Percentiles rank a stretch among this genome's conserved stretches.
phyloP scores from a whole-genome alignment of 805 yeast genomes.

The Yamadazyma nakazawae region DNA sequence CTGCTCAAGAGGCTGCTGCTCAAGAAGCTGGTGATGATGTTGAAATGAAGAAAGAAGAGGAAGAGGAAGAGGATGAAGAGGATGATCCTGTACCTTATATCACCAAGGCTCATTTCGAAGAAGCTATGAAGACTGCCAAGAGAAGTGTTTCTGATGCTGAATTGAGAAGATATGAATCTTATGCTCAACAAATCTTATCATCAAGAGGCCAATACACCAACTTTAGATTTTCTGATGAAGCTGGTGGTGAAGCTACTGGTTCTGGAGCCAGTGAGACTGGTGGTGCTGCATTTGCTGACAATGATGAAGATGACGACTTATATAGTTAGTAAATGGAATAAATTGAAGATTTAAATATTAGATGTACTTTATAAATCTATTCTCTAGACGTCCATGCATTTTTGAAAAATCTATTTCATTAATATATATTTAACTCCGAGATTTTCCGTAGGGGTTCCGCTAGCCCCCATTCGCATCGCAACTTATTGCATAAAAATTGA shows the following conservation, averaged over 20 bases:
- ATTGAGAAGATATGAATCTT: constrained; percentile 97
- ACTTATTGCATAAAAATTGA: not conserved
- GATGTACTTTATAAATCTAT: not conserved
- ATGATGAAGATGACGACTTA: constrained; percentile 60
- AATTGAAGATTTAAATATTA: not conserved
- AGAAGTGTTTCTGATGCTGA: constrained; percentile 97
- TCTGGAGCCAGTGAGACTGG: constrained; percentile 27
- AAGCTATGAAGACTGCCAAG: constrained; percentile 99
- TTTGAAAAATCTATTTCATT: not conserved
- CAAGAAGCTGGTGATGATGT: constrained; percentile 51
- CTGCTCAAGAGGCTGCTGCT: constrained; percentile 8
- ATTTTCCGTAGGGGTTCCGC: too few relatives aligned
- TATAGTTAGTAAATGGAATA: constrained; percentile 39
- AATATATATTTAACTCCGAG: too few relatives aligned
- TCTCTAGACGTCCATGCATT: too few relatives aligned
- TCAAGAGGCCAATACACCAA: constrained; percentile 93
- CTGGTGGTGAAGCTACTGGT: constrained; percentile 17
- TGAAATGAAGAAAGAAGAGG: constrained; percentile 42
- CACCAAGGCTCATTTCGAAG: constrained; percentile 91
- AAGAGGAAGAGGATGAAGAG: constrained; percentile 72
- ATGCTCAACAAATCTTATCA: constrained; percentile 93
- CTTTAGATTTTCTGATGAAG: constrained; percentile 71
- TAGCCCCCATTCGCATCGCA: not conserved
- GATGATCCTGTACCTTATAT: constrained; percentile 96
- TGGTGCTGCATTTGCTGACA: constrained; percentile 48